Percentiles rank a stretch among this genome's conserved stretches.
phyloP scores from a whole-genome alignment of 106 monocot species.

The Allium cepa region DNA sequence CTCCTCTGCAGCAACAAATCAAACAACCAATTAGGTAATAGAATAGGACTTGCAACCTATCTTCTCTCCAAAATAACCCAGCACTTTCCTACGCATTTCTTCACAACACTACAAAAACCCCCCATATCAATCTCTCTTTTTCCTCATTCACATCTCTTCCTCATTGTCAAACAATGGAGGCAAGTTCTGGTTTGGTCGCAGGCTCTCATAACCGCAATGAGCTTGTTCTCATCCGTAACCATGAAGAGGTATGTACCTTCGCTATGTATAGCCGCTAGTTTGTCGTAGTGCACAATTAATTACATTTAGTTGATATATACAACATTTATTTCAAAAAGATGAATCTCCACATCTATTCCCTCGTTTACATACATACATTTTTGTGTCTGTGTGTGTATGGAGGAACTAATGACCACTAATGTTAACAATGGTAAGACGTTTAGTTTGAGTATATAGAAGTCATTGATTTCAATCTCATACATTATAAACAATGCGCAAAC shows the following conservation, averaged over 20 bases:
- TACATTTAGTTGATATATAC: not conserved
- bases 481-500: no score
- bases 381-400: no score
- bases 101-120: slow-evolving; percentile 31
- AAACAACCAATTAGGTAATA: slow-evolving; percentile 26
- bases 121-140: not conserved
- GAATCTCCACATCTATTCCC: not conserved
- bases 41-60: slow-evolving; percentile 14
- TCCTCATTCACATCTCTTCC: not conserved
- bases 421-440: no score
- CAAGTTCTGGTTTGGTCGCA: slow-evolving; percentile 91
- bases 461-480: no score
- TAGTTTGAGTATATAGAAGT: no score
- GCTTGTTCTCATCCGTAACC: slow-evolving; percentile 84
- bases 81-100: not conserved
- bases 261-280: not conserved
- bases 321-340: no score
- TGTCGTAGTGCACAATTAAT: not conserved
- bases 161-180: slow-evolving; percentile 68
- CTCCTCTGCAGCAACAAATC: slow-evolving; percentile 47
- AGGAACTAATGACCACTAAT: no score
- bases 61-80: not conserved
- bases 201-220: slow-evolving; percentile 97
- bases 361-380: no score
- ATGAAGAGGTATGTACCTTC: slow-evolving; percentile 59